Base-by-base conservation (phyloP, 495 filamentous ascomycete genomes). In the Penicillium simplicissimum region DNA sequence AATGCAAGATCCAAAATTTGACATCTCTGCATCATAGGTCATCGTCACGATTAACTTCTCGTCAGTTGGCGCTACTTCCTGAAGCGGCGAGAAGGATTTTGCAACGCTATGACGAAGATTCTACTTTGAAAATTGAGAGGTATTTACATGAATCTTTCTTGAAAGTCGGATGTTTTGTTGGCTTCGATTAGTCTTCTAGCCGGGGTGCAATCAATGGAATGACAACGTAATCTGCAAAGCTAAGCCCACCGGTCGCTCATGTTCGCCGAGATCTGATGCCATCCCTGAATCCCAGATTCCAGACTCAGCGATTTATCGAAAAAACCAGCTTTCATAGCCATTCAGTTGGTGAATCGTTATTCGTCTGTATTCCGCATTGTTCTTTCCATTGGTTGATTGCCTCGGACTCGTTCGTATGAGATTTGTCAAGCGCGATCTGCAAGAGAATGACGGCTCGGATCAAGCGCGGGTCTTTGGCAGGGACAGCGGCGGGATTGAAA, bases 401-500 rank as follows among this genome's bases (percentile, higher is more conserved):
- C 19, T 57, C 31, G 10, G 38, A 23, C 33, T 57, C 55, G 11
- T 34, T 5, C 11, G 21, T 36, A 45, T 23, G 17, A n/a, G 55
- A 57, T 31, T 57, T 47, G 17, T 57, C 38, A 15, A 57, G 38
- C 13, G 38, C 25, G 17, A 19, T 36, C 8, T 31, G 37, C 33
- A 57, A 47, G 31, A 34, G 17, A 47, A 31, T 34, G 31, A 57
- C 15, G 28, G 55, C 31, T 34, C 25, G 17, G 10, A 28, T 28
- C 23, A 57, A 33, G n/a, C 25, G 17, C 17, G 17, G 11, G 13
- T 57, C 25, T 15, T 34, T 34, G 8, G 28, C n/a, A 40, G 55
- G 55, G n/a, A 10, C 55, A 45, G 28, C 33, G n/a, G n/a, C 57
- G 8, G 57, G 57, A 15, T 59, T 21, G 45, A 59, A 59, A 52